phyloP scores from a whole-genome alignment of 2,329 filamentous ascomycete genomes.

The Ophiognomonia clavigignenti-juglandacearum region DNA sequence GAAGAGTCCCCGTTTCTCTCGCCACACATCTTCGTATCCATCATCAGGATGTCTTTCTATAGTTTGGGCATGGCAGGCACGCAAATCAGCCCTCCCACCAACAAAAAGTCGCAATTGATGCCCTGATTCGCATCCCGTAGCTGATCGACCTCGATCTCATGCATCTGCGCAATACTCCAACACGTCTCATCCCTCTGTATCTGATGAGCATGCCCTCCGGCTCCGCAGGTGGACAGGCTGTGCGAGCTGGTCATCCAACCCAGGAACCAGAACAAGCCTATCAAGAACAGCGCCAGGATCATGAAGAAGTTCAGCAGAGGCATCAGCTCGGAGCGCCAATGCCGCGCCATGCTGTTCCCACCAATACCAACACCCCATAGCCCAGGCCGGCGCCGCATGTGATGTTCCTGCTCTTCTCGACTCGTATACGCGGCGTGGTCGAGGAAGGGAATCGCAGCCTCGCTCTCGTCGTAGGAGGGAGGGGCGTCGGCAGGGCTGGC shows the following conservation, averaged over 20 bases:
- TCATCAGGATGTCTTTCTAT: neutral
- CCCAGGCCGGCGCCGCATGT: no score
- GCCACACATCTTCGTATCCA: no score
- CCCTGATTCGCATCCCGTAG: constrained; percentile 39
- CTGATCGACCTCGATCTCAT: constrained; percentile 38
- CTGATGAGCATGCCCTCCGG: constrained; percentile 30
- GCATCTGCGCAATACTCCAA: constrained; percentile 43
- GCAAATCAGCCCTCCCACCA: constrained; percentile 26
- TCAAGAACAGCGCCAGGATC: constrained; percentile 44
- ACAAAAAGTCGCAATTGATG: constrained; percentile 43
- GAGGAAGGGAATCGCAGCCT: constrained; percentile 15
- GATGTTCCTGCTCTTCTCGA: no score
- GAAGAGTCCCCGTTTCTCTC: no score
- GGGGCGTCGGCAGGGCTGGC: constrained; percentile 12
- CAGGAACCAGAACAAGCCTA: constrained; percentile 46
- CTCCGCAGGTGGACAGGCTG: constrained; percentile 17
- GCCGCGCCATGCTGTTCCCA: constrained; percentile 25
- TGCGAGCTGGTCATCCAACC: constrained; percentile 20
- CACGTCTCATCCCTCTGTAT: constrained; percentile 46
- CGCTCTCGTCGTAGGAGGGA: constrained; percentile 14
- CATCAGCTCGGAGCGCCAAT: constrained; percentile 48
- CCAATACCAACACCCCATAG: no score
- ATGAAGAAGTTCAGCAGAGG: constrained; percentile 56
- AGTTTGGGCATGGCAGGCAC: constrained; percentile 13
- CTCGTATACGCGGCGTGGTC: neutral